Base-by-base conservation (phyloP, 305 asterid genomes). In the Ilex paraguariensis region DNA sequence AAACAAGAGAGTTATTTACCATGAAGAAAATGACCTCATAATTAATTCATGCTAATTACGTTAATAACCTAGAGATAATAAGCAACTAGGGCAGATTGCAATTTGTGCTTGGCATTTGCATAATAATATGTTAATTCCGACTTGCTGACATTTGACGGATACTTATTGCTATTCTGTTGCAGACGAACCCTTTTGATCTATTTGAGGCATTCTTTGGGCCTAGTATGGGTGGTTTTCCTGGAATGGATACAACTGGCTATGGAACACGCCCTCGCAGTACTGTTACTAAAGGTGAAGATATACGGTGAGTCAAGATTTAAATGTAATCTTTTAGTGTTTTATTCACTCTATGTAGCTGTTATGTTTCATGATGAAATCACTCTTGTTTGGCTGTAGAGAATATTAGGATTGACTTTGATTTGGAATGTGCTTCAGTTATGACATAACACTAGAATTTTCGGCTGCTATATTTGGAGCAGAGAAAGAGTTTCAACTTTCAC, bases 201-300 rank as follows among this genome's bases (percentile, higher is more conserved):
- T 94, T 94, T 80, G 99, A 94, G 79, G 88, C 99, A 57, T 90
- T 94, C 75, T 94, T 94, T 69, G 99, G 99, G 77, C 81, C 97
- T 56, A 81, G 89, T 72, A 86, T 86, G 92, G 85, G 97, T 66
- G 91, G 91, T 49, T 82, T 85, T 75, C 53, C 91, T 63, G 98
- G 97, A 60, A 84, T 83, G 95, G 95, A 91, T 62, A 82, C 86
- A 51, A 62, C 88, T 68, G 90, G 88, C 64, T 88, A 86, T 73
- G 95, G 96, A 70, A 65, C 91, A 59, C 75, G 95, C 46, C 97
- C 91, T 12, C 92, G 96, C 46, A 82, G 81, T 76, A 78, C 95
- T 64, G 91, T 83, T 64, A 58, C 96, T 70, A 90, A 86, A 77
- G 99, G 99, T 70, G 98, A 94, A 83, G 99, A 94, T 80, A 72